Base-by-base conservation (phyloP, 1,139 yeast genomes). In the Tardiomyces digboiensis region DNA sequence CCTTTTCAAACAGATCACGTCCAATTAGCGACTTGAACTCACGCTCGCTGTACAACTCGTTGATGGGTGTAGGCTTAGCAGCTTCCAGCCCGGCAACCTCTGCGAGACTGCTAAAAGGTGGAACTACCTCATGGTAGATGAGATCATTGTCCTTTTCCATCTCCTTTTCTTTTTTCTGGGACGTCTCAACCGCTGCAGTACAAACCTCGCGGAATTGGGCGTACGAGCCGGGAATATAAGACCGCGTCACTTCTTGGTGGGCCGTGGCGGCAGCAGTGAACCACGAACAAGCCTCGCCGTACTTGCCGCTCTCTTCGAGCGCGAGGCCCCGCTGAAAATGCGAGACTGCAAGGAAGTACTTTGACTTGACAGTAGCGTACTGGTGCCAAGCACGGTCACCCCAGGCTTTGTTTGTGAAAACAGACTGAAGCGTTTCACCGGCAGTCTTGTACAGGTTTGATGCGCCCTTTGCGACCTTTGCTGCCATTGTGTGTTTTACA, bases 101-200 rank as follows among this genome's bases (percentile, higher is more conserved):
- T 0, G 81, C 70, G 13, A 69, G 65, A 10, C 85, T 57, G 1
- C 80, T 69, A 2, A 74, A 74, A 26, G 70, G 67, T 14, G 77
- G 71, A 13, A 89, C 68, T 2, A 72, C 59, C 21, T 82, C 89
- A 60, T 91, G 95, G 56, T 85, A 91, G 39, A 91, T 86, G 56
- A 80, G 81, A 58, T 91, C 97, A 57, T 91, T 91, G 57, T 91
- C 97, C 54, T 84, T 86, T 29, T 73, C 78, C 49, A 84, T 60
- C 8, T 73, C 71, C 3, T 61, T 60, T 39, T 78, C 58, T 42
- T 75, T 75, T 38, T 71, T 68, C 21, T 64, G 62, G 43, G 74
- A 62, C 0, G 74, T 43, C 26, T 62, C 61, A 2, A 47, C 38
- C 29, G 53, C 44, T 5, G 58, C 48, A 37, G 56, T 57, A 21